A percentile compares a stretch with the other conserved stretches of the same genome.
These are phyloP conservation scores for Mortierella sp. DNA, from an alignment of 371 early-diverging fungal genomes.

Conservation along the genomic window DNA sequence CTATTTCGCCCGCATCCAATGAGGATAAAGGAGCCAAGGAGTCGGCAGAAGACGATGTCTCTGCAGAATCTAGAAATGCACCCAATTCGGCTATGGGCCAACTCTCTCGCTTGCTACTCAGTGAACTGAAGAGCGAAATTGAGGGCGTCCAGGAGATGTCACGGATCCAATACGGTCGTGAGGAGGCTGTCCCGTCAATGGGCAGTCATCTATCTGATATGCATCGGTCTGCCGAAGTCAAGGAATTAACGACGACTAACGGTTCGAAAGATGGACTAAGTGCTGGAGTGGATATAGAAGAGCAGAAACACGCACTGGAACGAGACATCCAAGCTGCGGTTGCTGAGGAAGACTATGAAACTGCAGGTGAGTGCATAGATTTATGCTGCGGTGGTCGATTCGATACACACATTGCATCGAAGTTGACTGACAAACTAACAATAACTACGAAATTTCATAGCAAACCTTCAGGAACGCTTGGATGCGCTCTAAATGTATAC, in stretches of 20 bases:
- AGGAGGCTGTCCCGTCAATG: slow-evolving; percentile 4
- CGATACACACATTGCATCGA: too few species aligned
- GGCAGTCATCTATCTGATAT: not conserved
- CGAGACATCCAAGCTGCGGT: slow-evolving; percentile 50
- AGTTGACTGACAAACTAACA: too few species aligned
- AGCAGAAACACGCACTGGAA: slow-evolving; percentile 18
- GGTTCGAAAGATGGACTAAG: not conserved
- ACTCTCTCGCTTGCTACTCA: slow-evolving; percentile 17
- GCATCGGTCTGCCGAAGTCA: not conserved
- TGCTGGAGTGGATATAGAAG: slow-evolving; percentile 4
- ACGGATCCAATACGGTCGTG: slow-evolving; percentile 36
- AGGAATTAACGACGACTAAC: not conserved
- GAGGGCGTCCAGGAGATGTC: slow-evolving; percentile 21
- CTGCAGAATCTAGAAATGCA: not conserved
- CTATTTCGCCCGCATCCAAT: not conserved
- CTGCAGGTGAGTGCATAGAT: slow-evolving; percentile 24
- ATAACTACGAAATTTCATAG: slow-evolving; percentile 5
- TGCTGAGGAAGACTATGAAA: slow-evolving; percentile 44
- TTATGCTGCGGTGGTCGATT: too few species aligned
- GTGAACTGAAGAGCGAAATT: slow-evolving; percentile 29
- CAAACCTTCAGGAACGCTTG: slow-evolving; percentile 28
- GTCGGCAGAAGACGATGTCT: not conserved
- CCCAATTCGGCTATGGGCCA: not conserved
- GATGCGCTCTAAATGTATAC: slow-evolving; percentile 17
- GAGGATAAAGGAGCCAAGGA: not conserved